Conservation (phyloP, 495 filamentous ascomycete genomes). For the Melanomma pulvis-pyrius region DNA sequence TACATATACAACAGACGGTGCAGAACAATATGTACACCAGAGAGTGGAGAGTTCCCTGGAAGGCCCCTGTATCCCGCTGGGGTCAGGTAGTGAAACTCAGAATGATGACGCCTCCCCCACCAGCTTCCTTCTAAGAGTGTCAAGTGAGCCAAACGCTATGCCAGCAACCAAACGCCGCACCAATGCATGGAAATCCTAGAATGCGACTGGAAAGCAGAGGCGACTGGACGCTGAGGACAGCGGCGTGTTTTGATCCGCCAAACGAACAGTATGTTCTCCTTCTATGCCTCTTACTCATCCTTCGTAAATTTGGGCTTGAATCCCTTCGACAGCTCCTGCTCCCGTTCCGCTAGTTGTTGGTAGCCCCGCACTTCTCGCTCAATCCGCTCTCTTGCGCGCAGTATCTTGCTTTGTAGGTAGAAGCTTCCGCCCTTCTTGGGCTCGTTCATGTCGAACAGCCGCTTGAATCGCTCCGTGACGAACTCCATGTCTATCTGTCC, state of each 20-base stretch:
- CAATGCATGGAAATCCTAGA: constrained; percentile 6
- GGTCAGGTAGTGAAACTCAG: neutral
- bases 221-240: neutral
- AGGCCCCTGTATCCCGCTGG: neutral
- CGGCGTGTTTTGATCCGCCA: neutral
- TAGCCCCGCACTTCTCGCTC: constrained; percentile 69
- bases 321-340: constrained; percentile 75
- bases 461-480: constrained; percentile 87
- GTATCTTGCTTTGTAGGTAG: constrained; percentile 95
- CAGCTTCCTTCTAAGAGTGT: neutral
- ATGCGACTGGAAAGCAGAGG: neutral
- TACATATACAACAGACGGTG: neutral
- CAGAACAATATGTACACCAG: constrained; percentile 9
- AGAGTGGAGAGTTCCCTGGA: constrained; percentile 14
- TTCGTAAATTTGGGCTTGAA: constrained; percentile 96
- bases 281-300: constrained; percentile 49
- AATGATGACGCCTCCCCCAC: neutral
- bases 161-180: constrained; percentile 26
- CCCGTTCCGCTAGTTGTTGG: constrained; percentile 52
- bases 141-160: constrained; percentile 21
- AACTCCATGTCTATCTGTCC: constrained; percentile 76
- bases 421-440: constrained; percentile 95
- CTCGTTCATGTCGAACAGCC: constrained; percentile 89
- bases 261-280: neutral
- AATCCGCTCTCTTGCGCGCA: constrained; percentile 87